These are phyloP conservation scores for Rosellinia necatrix DNA, from an alignment of 2,329 filamentous ascomycete genomes.

Conservation along the genomic window DNA sequence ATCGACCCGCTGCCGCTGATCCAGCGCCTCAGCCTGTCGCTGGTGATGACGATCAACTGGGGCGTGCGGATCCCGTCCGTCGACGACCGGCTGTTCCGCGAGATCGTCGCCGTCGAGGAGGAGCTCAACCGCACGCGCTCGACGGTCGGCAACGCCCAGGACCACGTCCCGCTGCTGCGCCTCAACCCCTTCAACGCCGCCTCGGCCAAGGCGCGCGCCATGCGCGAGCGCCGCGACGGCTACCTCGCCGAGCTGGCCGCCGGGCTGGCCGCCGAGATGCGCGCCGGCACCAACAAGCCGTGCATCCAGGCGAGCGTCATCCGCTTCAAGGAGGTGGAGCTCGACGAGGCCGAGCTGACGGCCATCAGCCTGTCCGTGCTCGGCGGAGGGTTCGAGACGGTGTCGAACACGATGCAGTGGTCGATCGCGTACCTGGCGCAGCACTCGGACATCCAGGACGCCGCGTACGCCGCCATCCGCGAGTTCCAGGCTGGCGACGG, in stretches of 20 bases:
- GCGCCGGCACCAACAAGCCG: constrained; percentile 43
- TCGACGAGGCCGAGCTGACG: constrained; percentile 68
- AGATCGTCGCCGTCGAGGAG: constrained; percentile 77
- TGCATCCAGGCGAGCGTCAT: constrained; percentile 47
- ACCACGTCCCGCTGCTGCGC: constrained; percentile 78
- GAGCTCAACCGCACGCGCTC: constrained; percentile 76
- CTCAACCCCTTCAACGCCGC: constrained; percentile 52
- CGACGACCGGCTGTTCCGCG: constrained; percentile 68
- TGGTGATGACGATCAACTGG: constrained; percentile 78
- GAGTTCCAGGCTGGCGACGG: constrained; percentile 44
- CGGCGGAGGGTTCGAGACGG: constrained; percentile 79
- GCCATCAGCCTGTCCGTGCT: constrained; percentile 84
- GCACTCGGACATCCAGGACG: constrained; percentile 72
- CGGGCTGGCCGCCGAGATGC: constrained; percentile 51
- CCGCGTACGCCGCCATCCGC: constrained; percentile 69
- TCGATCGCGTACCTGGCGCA: constrained; percentile 72
- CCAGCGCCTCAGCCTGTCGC: constrained; percentile 74
- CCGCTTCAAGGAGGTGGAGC: constrained; percentile 47
- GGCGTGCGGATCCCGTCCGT: constrained; percentile 75
- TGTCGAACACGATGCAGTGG: constrained; percentile 80
- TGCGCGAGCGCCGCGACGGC: constrained; percentile 69
- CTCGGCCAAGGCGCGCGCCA: constrained; percentile 62
- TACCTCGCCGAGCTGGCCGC: constrained; percentile 70
- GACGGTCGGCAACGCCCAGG: constrained; percentile 83
- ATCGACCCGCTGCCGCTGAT: constrained; percentile 76